phyloP scores from a whole-genome alignment of 306 rosid genomes.

The Boehmeria nivea region DNA sequence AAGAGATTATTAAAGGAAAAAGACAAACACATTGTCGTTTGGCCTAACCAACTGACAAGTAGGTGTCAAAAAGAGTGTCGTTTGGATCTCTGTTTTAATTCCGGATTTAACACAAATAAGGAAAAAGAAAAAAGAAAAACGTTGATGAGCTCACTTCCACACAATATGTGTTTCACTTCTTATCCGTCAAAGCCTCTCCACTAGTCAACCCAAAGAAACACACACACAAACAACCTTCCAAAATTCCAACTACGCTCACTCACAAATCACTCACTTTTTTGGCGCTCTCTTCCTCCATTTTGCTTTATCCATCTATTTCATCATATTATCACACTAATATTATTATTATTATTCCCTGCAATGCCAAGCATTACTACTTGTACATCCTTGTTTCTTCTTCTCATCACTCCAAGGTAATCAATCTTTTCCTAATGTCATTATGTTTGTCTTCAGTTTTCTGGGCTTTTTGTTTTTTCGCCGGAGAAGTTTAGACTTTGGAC shows the following conservation, averaged over 20 bases:
- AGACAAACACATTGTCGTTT: neutral
- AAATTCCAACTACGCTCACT: neutral
- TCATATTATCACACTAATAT: neutral
- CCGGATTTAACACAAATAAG: no score
- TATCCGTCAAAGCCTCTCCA: conserved; percentile 18
- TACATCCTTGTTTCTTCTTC: neutral
- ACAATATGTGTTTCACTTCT: conserved; percentile 17
- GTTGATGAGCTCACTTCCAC: conserved; percentile 26
- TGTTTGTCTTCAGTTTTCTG: neutral
- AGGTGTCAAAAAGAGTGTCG: neutral
- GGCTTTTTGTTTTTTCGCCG: neutral
- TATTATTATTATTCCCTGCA: neutral
- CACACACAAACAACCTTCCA: neutral
- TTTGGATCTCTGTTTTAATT: neutral
- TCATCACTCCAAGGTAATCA: neutral
- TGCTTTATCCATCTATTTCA: neutral
- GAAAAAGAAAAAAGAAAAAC: conserved; percentile 7
- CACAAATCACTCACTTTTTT: conserved; percentile 1
- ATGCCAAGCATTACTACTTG: neutral
- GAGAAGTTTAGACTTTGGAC: no score
- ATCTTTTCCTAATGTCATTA: neutral
- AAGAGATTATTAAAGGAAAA: no score
- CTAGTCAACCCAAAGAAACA: no score
- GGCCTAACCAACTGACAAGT: neutral
- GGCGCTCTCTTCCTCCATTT: neutral